phyloP scores from a whole-genome alignment of 495 filamentous ascomycete species.

The Amorphotheca resinae region DNA sequence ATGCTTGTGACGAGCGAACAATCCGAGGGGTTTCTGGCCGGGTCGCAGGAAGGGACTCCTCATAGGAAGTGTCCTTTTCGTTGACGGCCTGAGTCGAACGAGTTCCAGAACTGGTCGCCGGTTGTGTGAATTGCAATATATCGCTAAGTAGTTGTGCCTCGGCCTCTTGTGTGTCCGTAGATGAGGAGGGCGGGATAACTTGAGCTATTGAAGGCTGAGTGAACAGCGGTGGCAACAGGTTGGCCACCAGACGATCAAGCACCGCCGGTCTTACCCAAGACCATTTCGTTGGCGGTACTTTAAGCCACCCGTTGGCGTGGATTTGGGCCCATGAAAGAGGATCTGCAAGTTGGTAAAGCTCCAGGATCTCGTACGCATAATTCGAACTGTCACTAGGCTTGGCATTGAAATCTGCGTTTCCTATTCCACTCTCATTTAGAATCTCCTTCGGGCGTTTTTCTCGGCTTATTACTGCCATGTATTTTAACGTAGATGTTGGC shows the following conservation, averaged over 20 bases:
- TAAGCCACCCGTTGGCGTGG: slow-evolving; percentile 30
- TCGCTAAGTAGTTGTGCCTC: slow-evolving; percentile 33
- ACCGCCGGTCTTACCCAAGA: slow-evolving; percentile 32
- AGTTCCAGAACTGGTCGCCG: neutral
- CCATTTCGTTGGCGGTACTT: slow-evolving; percentile 27
- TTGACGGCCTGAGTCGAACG: neutral
- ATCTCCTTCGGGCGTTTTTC: slow-evolving; percentile 31
- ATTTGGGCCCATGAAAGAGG: slow-evolving; percentile 31
- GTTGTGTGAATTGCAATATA: slow-evolving; percentile 29
- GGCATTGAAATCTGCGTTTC: slow-evolving; percentile 37
- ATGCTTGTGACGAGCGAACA: slow-evolving; percentile 14
- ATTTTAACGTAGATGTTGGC: slow-evolving; percentile 29
- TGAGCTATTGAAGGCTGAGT: neutral
- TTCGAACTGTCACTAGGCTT: slow-evolving; percentile 13
- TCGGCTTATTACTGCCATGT: slow-evolving; percentile 35
- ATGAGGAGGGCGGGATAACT: slow-evolving; percentile 17
- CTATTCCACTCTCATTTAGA: slow-evolving; percentile 24
- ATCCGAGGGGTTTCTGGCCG: neutral
- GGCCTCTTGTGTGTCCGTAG: slow-evolving; percentile 31
- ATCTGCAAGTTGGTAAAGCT: slow-evolving; percentile 41
- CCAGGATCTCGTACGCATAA: slow-evolving; percentile 34
- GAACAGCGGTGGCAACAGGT: slow-evolving; percentile 12
- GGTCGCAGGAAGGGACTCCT: neutral
- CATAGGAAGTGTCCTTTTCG: neutral
- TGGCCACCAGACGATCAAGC: slow-evolving; percentile 33